Percentiles rank a stretch among this genome's conserved stretches.
These are phyloP conservation scores for Fusarium agapanthi DNA, from an alignment of 2,329 filamentous ascomycete species.

Conservation along the genomic window DNA sequence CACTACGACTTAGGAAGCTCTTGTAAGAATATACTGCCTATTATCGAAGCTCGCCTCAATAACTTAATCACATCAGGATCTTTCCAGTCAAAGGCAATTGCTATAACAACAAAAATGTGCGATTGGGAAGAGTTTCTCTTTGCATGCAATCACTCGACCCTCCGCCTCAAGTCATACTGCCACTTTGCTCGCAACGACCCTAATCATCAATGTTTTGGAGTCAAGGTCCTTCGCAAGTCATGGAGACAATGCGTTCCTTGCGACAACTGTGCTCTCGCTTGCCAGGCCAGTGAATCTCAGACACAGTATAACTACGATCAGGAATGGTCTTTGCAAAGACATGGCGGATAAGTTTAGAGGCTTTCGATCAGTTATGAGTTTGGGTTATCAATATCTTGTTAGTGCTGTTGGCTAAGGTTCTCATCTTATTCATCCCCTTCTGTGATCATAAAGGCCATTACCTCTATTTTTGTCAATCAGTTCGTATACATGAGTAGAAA, in stretches of 20 bases:
- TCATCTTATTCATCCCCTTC: background rate
- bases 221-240: constrained; percentile 71
- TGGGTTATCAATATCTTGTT: background rate
- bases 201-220: constrained; percentile 72
- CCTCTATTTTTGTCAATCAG: background rate
- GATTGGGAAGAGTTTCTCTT: constrained; percentile 76
- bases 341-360: background rate
- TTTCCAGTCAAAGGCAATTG: background rate
- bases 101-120: constrained; percentile 63
- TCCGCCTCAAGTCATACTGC: constrained; percentile 73
- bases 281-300: constrained; percentile 13
- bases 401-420: background rate
- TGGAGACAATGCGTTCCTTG: constrained; percentile 66
- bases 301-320: background rate
- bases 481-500: constrained; percentile 15
- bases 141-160: constrained; percentile 67
- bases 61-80: background rate
- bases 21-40: background rate
- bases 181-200: constrained; percentile 79
- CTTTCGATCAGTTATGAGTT: background rate
- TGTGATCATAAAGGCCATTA: background rate
- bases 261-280: constrained; percentile 52
- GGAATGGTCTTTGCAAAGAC: background rate
- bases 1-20: background rate
- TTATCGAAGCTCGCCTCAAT: background rate